A percentile compares a stretch with the other conserved stretches of the same genome.
These are phyloP conservation scores for Suhomyces tanzawaensis DNA, from an alignment of 805 yeast genomes.

Conservation along the genomic window DNA sequence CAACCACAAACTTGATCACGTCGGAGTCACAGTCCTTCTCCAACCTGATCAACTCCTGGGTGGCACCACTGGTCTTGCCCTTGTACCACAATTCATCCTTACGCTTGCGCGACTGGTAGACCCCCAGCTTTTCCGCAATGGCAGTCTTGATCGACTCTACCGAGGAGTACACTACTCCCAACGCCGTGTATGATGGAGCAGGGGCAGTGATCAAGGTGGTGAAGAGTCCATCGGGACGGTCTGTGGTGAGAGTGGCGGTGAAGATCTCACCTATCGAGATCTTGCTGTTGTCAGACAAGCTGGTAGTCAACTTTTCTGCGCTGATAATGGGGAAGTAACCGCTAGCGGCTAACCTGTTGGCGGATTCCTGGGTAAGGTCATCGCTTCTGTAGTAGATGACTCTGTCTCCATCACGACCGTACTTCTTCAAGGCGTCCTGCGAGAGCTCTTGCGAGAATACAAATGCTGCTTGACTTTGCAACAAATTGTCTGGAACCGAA, in stretches of 20 bases:
- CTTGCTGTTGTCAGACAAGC: slow-evolving; percentile 17
- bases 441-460: slow-evolving; percentile 18
- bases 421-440: slow-evolving; percentile 15
- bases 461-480: slow-evolving; percentile 19
- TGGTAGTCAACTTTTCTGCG: slow-evolving; percentile 26
- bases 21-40: slow-evolving; percentile 91
- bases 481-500: slow-evolving; percentile 9
- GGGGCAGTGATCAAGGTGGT: slow-evolving; percentile 80
- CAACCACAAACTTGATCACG: slow-evolving; percentile 81
- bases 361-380: slow-evolving; percentile 18
- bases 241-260: slow-evolving; percentile 60
- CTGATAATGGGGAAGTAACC: slow-evolving; percentile 38
- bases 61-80: slow-evolving; percentile 95
- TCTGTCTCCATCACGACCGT: slow-evolving; percentile 28
- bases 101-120: slow-evolving; percentile 83
- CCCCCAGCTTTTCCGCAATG: slow-evolving; percentile 77
- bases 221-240: slow-evolving; percentile 81
- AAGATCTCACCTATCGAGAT: slow-evolving; percentile 46
- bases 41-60: slow-evolving; percentile 68
- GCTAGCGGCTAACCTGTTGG: slow-evolving; percentile 24
- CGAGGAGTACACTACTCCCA: slow-evolving; percentile 92
- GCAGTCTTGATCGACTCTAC: slow-evolving; percentile 78
- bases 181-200: slow-evolving; percentile 47
- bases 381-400: slow-evolving; percentile 21
- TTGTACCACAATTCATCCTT: slow-evolving; percentile 89